These are phyloP conservation scores for Leccinum uliginosum DNA, from an alignment of 768 basidiomycete species.

Conservation along the genomic window DNA sequence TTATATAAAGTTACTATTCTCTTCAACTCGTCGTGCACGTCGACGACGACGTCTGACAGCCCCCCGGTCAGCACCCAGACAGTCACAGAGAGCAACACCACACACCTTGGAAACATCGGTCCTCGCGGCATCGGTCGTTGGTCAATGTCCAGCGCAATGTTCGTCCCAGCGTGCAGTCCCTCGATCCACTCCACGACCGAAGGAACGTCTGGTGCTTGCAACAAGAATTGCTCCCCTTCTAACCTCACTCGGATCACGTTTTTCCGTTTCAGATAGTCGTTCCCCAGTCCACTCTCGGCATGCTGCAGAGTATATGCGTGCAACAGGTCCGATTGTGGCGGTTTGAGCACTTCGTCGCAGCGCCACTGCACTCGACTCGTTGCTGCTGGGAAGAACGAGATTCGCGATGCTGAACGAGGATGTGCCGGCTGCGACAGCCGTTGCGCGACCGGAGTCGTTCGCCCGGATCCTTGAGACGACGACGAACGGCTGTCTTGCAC, in stretches of 20 bases:
- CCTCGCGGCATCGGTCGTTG: conserved; percentile 89
- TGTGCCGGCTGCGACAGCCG: conserved; percentile 10
- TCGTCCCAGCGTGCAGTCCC: conserved; percentile 88
- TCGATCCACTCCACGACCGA: conserved; percentile 96
- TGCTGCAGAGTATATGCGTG: conserved; percentile 78
- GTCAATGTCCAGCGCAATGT: conserved; percentile 90
- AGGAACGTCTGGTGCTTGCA: conserved; percentile 81
- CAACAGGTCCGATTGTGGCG: conserved; percentile 51
- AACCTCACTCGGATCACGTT: conserved; percentile 90
- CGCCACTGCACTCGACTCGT: conserved; percentile 16
- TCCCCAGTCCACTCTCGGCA: conserved; percentile 92
- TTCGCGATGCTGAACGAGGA: conserved; percentile 19
- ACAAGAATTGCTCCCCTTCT: conserved; percentile 94
- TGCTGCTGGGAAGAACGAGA: conserved; percentile 20
- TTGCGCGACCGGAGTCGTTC: conserved; percentile 10
- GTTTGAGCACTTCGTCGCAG: conserved; percentile 34
- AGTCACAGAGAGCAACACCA: not conserved
- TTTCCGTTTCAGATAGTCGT: conserved; percentile 89
- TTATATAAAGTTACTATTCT: not conserved
- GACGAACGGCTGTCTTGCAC: conserved; percentile 20
- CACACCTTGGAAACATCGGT: conserved; percentile 76
- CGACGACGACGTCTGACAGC: conserved; percentile 31
- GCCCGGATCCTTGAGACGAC: conserved; percentile 17
- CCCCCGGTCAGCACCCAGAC: not conserved
- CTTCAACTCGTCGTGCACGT: conserved; percentile 20